A percentile compares a stretch with the other conserved stretches of the same genome.
Conservation (phyloP, 2,329 filamentous ascomycete species). For the Thielaviopsis musarum region DNA sequence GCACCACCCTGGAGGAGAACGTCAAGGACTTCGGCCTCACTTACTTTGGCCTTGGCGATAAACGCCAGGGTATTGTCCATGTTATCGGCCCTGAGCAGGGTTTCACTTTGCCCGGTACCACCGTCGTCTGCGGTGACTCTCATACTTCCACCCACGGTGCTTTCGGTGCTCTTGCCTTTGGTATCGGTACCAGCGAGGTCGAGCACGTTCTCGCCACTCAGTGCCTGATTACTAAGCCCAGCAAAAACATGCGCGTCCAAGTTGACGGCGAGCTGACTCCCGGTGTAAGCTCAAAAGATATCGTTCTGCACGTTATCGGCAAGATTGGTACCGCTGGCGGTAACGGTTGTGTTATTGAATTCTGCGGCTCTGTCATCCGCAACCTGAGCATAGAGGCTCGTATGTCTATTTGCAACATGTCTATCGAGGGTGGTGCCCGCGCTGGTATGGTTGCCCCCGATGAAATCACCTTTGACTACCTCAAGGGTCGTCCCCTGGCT, state of each 20-base stretch:
- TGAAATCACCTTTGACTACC: slow-evolving; percentile 84
- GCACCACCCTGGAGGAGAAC: slow-evolving; percentile 90
- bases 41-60: slow-evolving; percentile 92
- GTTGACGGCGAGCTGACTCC: slow-evolving; percentile 80
- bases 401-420: slow-evolving; percentile 99
- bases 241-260: slow-evolving; percentile 97
- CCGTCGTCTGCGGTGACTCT: slow-evolving; percentile 92
- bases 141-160: slow-evolving; percentile 97
- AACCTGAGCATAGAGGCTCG: slow-evolving; percentile 85
- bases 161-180: slow-evolving; percentile 86
- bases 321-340: slow-evolving; percentile 89
- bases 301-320: slow-evolving; percentile 85
- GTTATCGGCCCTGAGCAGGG: slow-evolving; percentile 97
- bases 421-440: slow-evolving; percentile 86
- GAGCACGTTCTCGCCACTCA: slow-evolving; percentile 97
- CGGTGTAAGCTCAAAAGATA: slow-evolving; percentile 91
- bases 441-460: slow-evolving; percentile 96
- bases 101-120: slow-evolving; percentile 93
- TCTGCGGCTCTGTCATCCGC: slow-evolving; percentile 86
- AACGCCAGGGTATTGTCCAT: slow-evolving; percentile 95
- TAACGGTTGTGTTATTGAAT: slow-evolving; percentile 90
- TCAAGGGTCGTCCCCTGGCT: slow-evolving; percentile 78
- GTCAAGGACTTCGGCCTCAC: slow-evolving; percentile 92
- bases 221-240: slow-evolving; percentile 82
- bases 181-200: slow-evolving; percentile 95